Conservation (phyloP, 73 alveolate genomes). For the Stentor roeselii region DNA sequence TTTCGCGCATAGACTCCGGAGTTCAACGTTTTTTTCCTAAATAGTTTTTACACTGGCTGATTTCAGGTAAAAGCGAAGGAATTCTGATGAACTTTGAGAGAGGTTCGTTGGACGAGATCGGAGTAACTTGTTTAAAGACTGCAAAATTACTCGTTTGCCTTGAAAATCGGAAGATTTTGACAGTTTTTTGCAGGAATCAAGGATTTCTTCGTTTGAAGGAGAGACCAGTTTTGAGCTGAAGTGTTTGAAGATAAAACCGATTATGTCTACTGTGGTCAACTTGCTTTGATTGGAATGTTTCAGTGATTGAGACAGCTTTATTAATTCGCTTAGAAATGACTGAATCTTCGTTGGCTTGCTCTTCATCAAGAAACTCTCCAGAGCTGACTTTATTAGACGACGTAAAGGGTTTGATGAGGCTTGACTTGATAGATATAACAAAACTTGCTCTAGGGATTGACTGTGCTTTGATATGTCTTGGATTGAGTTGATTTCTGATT, state of each 20-base stretch:
- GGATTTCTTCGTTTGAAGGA: background rate
- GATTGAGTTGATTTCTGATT: background rate
- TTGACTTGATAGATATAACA: background rate
- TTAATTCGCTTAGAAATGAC: background rate
- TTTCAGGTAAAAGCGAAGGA: background rate
- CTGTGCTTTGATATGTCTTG: background rate
- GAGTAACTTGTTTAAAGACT: background rate
- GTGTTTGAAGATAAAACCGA: background rate
- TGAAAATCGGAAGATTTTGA: background rate
- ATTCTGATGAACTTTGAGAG: background rate
- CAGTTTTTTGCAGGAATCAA: background rate
- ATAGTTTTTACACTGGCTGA: background rate
- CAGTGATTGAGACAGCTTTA: background rate
- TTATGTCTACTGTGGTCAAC: background rate
- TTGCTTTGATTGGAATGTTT: background rate
- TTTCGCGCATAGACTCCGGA: background rate
- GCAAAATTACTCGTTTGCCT: background rate
- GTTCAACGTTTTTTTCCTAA: background rate
- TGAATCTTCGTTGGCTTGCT: background rate
- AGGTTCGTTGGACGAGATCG: background rate
- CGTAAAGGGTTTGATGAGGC: constrained; percentile 12
- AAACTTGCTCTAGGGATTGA: background rate
- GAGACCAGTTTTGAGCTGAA: background rate
- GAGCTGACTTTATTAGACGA: background rate
- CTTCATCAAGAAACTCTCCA: background rate